Base-by-base conservation (phyloP, 208 protist species). In the Naegleria fowleri region DNA sequence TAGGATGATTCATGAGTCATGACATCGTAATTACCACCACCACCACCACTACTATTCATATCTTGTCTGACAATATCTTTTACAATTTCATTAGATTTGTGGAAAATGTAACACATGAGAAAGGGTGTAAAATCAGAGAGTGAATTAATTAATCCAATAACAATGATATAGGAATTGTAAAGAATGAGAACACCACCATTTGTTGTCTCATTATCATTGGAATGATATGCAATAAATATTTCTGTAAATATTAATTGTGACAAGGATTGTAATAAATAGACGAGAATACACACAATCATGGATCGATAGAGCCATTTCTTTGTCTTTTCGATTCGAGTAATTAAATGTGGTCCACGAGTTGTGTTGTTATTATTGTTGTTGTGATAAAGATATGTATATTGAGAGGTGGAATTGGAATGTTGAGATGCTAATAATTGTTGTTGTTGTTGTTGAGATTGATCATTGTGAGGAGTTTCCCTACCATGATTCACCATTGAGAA, bases 191-290 rank as follows among this genome's bases (percentile, higher is more conserved):
- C 19, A 29, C 55, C 55, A 29, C 55, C 55, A 48, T 48, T 9
- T 7, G 43, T 48, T 48, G n/a, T n/a, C n/a, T n/a, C n/a, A n/a
- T 48, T 1, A 48, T 48, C 43, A 48, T 48, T 48, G 43, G 43
- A 48, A 84, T 33, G 33, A 38, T 5, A 40, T 33, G 38, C 16
- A 33, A 41, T 40, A 40, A 19, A 84, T 38, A 84, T 84, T 39
- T 33, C 76, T 38, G 76, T 84, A 84, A 41, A 84, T 41, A 33
- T 40, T 84, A 33, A 84, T 84, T 40, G 76, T 84, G 38, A 84
- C 7, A 6, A 9, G 5, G 33, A 84, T 84, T 33, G 29, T 84
- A 84, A 41, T 84, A 33, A 40, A 84, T 84, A 41, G 33, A 84
- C 76, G 0, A 40, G 11, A 38, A 33, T 41, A 84, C 76, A 84